phyloP scores from a whole-genome alignment of 2,329 filamentous ascomycete genomes.

The Fulvia fulva region DNA sequence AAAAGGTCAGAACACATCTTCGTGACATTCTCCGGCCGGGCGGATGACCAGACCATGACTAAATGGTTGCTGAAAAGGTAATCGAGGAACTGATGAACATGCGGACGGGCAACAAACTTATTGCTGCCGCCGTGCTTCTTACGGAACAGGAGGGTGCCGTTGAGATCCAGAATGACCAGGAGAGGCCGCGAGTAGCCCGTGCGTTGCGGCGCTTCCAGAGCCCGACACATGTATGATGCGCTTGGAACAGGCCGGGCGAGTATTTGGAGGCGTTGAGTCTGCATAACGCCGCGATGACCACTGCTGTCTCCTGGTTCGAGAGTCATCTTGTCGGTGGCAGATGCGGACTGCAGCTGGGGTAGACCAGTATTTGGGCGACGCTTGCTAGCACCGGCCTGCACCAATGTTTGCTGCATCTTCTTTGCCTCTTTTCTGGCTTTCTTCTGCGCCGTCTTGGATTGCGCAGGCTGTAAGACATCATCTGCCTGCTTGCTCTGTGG shows the following conservation, averaged over 20 bases:
- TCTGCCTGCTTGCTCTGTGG: not conserved
- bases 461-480: not conserved
- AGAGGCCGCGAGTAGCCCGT: conserved; percentile 41
- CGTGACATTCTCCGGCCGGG: conserved; percentile 66
- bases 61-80: conserved; percentile 71
- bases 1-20: conserved; percentile 66
- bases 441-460: not conserved
- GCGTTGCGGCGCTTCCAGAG: conserved; percentile 8
- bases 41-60: conserved; percentile 90
- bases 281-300: not conserved
- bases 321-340: not conserved
- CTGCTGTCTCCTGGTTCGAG: not conserved
- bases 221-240: conserved; percentile 18
- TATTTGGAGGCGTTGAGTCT: conserved; percentile 5
- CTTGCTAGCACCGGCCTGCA: not conserved
- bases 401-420: not conserved
- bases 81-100: conserved; percentile 64
- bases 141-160: conserved; percentile 81
- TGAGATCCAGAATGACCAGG: conserved; percentile 85
- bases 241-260: conserved; percentile 24
- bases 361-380: not conserved
- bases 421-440: not conserved
- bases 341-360: not conserved
- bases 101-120: conserved; percentile 55
- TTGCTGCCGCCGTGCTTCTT: conserved; percentile 43